Percentiles rank a stretch among this genome's conserved stretches.
These are phyloP conservation scores for Vicia faba DNA, from an alignment of 306 rosid genomes.

Conservation along the genomic window DNA sequence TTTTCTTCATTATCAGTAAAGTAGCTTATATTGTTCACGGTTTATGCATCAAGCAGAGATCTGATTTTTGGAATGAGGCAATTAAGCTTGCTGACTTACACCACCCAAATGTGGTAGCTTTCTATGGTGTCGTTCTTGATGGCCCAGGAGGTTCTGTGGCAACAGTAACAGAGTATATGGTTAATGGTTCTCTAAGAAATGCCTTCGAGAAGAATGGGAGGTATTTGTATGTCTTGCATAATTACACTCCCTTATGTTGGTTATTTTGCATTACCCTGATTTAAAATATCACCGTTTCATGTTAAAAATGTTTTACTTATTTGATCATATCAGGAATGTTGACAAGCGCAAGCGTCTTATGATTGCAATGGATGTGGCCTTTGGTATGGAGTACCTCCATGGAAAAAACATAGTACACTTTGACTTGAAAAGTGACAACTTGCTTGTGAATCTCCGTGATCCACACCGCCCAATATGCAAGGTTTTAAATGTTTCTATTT, in stretches of 20 bases:
- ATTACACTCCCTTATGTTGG: neutral
- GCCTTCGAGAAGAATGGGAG: slow-evolving; percentile 82
- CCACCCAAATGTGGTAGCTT: slow-evolving; percentile 96
- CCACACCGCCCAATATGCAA: slow-evolving; percentile 94
- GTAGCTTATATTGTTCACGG: slow-evolving; percentile 11
- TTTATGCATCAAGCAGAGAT: slow-evolving; percentile 58
- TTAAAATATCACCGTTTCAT: neutral
- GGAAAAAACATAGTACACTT: slow-evolving; percentile 94
- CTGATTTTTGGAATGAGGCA: slow-evolving; percentile 98
- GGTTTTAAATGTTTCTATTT: slow-evolving; percentile 49
- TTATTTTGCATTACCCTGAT: slow-evolving; percentile 23
- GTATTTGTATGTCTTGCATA: slow-evolving; percentile 44
- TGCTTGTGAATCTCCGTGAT: slow-evolving; percentile 93
- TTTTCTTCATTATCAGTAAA: slow-evolving; percentile 18
- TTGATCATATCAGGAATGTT: slow-evolving; percentile 58
- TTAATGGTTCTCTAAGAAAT: slow-evolving; percentile 85
- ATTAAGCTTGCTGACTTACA: slow-evolving; percentile 92
- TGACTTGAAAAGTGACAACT: slow-evolving; percentile 95
- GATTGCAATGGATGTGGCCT: slow-evolving; percentile 97
- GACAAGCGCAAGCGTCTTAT: slow-evolving; percentile 85
- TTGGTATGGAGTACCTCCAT: slow-evolving; percentile 96
- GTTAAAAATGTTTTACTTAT: slow-evolving; percentile 3
- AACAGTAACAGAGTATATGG: slow-evolving; percentile 95
- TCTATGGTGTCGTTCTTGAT: slow-evolving; percentile 92
- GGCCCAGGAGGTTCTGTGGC: slow-evolving; percentile 92